Base-by-base conservation (phyloP, 129 eudicot species). In the Pseudognaphalium luteoalbum region DNA sequence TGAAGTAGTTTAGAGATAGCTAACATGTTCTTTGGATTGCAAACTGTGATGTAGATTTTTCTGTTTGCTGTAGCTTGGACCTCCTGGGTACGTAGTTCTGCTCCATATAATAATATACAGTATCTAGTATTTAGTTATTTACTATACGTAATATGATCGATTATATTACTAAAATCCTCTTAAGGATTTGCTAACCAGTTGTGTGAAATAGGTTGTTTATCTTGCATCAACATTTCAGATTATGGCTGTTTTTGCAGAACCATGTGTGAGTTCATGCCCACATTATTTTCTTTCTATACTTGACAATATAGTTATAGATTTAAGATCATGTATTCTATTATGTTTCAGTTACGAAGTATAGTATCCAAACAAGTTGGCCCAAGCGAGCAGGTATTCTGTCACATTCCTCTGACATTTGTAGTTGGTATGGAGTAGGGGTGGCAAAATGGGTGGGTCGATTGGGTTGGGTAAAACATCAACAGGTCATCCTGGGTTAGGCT, bases 321-420 rank as follows among this genome's bases (percentile, higher is more conserved):
- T 2, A 58, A 59, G 9, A 28, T 6, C 5, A 5, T 42, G 2
- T 42, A 41, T 41, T 64, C 58, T 60, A 44, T 34, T 6, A 16
- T 64, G 5, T 75, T 86, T 74, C 89, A 92, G 94, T 75, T 92
- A 54, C 78, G 91, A 6, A 89, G 93, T 83, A 92, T 92, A 75
- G 89, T 87, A 47, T 92, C 98, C 72, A 92, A 92, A 76, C 96
- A 89, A 88, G 88, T 84, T 77, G 96, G 98, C 60, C 93, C 94
- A 5, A 80, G 68, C n/a, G 94, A 92, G 76, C 98, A 92, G 97
- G 96, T 89, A 66, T 54, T 19, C 35, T 50, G 25, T 54, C 25
- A 22, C 34, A 66, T 68, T 41, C 7, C 3, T 22, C 7, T 5
- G 14, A 37, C 68, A 2, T 22, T 9, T 7, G 12, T 47, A 15